phyloP scores from a whole-genome alignment of 176 grass and related monocot species.

The Carex cristatella region DNA sequence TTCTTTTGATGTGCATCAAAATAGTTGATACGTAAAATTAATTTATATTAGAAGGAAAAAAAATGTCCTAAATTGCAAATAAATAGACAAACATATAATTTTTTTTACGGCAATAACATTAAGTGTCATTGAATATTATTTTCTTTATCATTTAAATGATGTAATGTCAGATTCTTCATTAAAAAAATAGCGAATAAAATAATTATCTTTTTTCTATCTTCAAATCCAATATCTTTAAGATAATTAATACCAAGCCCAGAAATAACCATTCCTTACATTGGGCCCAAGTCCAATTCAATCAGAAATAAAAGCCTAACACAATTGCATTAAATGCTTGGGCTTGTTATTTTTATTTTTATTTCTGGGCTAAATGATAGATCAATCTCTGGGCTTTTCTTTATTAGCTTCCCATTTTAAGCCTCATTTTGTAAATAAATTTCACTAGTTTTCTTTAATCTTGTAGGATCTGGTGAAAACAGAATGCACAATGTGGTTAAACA shows the following conservation, averaged over 20 bases:
- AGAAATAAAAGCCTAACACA: neutral
- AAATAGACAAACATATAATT: too few species aligned
- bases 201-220: neutral
- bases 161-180: neutral
- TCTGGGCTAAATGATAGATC: neutral
- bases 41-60: too few species aligned
- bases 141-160: too few species aligned
- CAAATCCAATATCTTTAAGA: neutral
- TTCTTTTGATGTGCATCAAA: too few species aligned
- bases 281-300: neutral
- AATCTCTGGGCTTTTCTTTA: neutral
- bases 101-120: too few species aligned
- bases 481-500: conserved; percentile 27
- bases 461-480: conserved; percentile 34
- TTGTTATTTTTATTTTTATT: neutral
- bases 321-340: neutral
- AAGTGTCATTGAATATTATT: too few species aligned
- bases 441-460: neutral
- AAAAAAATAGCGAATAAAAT: neutral
- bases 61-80: too few species aligned
- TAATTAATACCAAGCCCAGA: neutral
- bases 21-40: too few species aligned
- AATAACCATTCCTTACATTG: neutral
- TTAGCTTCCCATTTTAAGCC: neutral
- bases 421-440: neutral